Conservation (phyloP, 1,139 yeast genomes). For the Kodamaea alishanica region DNA sequence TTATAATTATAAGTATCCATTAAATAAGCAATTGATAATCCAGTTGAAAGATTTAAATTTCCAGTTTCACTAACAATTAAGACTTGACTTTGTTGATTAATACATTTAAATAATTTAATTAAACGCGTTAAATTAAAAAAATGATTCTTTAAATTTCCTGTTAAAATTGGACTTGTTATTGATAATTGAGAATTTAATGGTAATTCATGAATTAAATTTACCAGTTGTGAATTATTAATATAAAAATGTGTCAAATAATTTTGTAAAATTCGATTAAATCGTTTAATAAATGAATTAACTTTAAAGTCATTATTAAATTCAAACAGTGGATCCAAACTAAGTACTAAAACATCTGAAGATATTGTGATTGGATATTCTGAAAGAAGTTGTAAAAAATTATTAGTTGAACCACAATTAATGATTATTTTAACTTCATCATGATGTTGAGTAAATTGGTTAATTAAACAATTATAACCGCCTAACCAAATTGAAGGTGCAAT, state of each 20-base stretch:
- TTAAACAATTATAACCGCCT: slow-evolving; percentile 23
- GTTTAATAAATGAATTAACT: slow-evolving; percentile 17
- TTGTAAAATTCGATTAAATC: slow-evolving; percentile 36
- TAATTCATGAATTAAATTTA: slow-evolving; percentile 28
- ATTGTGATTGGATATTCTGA: slow-evolving; percentile 21
- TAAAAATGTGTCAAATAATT: slow-evolving; percentile 40
- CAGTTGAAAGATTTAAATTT: slow-evolving; percentile 28
- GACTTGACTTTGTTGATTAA: slow-evolving; percentile 34
- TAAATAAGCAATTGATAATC: slow-evolving; percentile 35
- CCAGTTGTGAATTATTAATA: slow-evolving; percentile 29
- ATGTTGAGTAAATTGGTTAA: slow-evolving; percentile 17
- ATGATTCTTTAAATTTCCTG: slow-evolving; percentile 38
- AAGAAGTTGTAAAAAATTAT: slow-evolving; percentile 26
- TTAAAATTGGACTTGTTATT: slow-evolving; percentile 35
- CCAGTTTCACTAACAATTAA: slow-evolving; percentile 36
- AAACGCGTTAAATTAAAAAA: slow-evolving; percentile 39
- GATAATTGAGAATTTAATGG: slow-evolving; percentile 27
- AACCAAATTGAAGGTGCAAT: slow-evolving; percentile 33
- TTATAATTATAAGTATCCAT: slow-evolving; percentile 44
- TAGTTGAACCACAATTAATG: slow-evolving; percentile 40
- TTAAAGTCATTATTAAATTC: slow-evolving; percentile 15
- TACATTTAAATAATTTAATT: slow-evolving; percentile 33
- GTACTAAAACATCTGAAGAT: slow-evolving; percentile 38
- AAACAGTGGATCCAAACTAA: slow-evolving; percentile 40
- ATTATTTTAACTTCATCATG: slow-evolving; percentile 35